Percentiles rank a stretch among this genome's conserved stretches.
These are phyloP conservation scores for Gossypium thurberi DNA, from an alignment of 345 rosid genomes.

Conservation along the genomic window DNA sequence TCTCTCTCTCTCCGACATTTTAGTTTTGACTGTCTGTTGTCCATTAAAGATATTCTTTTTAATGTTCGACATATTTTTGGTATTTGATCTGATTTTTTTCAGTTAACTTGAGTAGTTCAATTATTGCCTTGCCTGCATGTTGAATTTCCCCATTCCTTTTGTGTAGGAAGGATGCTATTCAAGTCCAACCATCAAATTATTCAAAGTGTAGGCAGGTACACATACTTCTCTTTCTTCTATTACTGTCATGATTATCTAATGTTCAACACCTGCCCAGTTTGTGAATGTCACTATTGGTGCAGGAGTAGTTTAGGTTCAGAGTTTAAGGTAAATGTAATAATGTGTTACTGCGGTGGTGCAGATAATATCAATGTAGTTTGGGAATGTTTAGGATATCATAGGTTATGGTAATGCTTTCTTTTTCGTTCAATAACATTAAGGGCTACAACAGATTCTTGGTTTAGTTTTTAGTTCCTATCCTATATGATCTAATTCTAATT, in stretches of 20 bases:
- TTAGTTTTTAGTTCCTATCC: not conserved
- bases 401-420: not conserved
- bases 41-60: conserved; percentile 3
- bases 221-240: not conserved
- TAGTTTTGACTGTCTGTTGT: not conserved
- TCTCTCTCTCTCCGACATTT: no score
- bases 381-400: not conserved
- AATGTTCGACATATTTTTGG: conserved; percentile 7
- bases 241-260: not conserved
- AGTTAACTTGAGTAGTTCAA: conserved; percentile 3
- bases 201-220: conserved; percentile 43
- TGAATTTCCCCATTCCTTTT: conserved; percentile 10
- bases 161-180: conserved; percentile 35
- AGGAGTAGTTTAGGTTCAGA: conserved; percentile 3
- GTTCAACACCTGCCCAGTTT: not conserved
- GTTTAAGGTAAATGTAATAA: not conserved
- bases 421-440: not conserved
- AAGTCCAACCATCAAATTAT: conserved; percentile 21
- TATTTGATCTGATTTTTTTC: not conserved
- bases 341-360: not conserved
- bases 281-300: not conserved
- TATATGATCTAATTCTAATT: not conserved
- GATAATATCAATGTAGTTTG: conserved; percentile 2
- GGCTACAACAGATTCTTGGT: not conserved
- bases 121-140: conserved; percentile 3